Conservation (phyloP, 352 stramenopile species). For the Lagenidium sp. region DNA sequence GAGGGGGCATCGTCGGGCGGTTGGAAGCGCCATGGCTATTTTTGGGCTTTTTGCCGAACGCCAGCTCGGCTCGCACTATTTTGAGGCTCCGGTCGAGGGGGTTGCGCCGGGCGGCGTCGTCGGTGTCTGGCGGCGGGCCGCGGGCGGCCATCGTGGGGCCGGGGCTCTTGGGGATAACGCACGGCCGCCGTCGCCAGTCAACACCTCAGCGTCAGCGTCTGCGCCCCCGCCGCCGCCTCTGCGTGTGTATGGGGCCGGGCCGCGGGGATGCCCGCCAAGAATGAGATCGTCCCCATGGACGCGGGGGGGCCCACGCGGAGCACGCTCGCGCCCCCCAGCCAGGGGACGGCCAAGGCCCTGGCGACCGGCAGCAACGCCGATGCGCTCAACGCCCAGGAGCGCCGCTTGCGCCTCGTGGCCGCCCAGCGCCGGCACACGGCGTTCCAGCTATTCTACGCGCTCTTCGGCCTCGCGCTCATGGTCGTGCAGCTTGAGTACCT, state of each 20-base stretch:
- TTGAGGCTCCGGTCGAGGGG: too few relatives aligned
- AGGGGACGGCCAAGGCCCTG: constrained; percentile 8
- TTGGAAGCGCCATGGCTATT: too few relatives aligned
- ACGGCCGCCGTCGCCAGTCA: too few relatives aligned
- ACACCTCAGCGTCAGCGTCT: background rate
- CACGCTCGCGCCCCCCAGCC: constrained; percentile 2
- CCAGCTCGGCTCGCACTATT: too few relatives aligned
- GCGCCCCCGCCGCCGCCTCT: background rate
- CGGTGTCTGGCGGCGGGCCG: too few relatives aligned
- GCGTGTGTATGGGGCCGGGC: too few relatives aligned
- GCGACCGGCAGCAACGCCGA: constrained; percentile 25
- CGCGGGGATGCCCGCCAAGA: constrained; percentile 40
- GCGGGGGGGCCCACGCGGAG: constrained; percentile 3
- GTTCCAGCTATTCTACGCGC: constrained; percentile 63
- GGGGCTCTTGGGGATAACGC: too few relatives aligned
- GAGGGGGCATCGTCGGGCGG: too few relatives aligned
- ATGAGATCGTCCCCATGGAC: constrained; percentile 60
- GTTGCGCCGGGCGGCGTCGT: too few relatives aligned
- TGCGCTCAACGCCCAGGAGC: constrained; percentile 36
- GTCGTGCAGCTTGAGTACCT: constrained; percentile 68
- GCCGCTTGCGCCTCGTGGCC: constrained; percentile 32
- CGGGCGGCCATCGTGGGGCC: too few relatives aligned
- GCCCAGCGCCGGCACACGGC: constrained; percentile 33
- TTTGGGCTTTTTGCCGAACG: too few relatives aligned
- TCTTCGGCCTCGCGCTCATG: constrained; percentile 65